Evolutionary conservation across 139 green algal species (phyloP).

Genomic region (Desmodesmus armatus): DNA sequence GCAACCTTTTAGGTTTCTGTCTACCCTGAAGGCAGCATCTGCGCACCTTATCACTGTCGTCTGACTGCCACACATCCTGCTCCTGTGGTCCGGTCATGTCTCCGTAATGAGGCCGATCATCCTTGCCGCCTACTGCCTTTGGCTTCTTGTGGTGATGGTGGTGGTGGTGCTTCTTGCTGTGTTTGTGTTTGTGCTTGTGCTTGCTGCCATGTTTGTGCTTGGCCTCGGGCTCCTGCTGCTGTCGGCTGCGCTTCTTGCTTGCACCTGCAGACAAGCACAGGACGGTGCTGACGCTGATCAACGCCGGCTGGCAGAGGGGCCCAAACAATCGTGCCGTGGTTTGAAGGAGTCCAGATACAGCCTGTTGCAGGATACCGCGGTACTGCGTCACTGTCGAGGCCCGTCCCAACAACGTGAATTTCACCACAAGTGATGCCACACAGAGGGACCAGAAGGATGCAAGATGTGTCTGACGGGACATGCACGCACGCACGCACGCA

Average conservation of each 20-base stretch:
- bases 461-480: too few relatives aligned
- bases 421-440: too few relatives aligned
- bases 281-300: background rate
- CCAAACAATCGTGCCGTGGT: too few relatives aligned
- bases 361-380: too few relatives aligned
- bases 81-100: constrained; percentile 30
- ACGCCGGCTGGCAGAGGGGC: too few relatives aligned
- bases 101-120: constrained; percentile 24
- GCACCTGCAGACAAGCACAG: background rate
- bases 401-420: too few relatives aligned
- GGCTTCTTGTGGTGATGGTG: constrained; percentile 30
- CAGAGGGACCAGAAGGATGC: too few relatives aligned
- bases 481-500: background rate
- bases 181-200: constrained; percentile 3
- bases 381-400: too few relatives aligned
- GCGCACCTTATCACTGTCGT: constrained; percentile 56
- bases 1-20: background rate
- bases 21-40: background rate
- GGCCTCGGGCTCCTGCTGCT: constrained; percentile 1
- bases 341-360: too few relatives aligned
- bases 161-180: constrained; percentile 29
- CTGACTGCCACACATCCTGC: constrained; percentile 48
- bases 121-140: constrained; percentile 18
- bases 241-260: constrained; percentile 8
- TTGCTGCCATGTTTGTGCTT: background rate